Conservation (phyloP, 345 rosid species). For the Populus tremula region DNA sequence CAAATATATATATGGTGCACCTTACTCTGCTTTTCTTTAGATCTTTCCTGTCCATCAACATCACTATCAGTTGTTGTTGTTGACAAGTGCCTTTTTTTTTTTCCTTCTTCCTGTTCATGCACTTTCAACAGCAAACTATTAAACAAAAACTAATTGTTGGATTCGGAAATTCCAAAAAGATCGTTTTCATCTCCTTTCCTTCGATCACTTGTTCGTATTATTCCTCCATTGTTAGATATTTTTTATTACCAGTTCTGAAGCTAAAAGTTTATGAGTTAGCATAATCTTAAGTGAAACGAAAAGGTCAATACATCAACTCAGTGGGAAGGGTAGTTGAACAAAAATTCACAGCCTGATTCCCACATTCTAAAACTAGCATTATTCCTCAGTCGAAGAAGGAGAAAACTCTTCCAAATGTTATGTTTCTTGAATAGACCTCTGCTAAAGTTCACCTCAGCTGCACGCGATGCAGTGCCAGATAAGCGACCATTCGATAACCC, state of each 20-base stretch:
- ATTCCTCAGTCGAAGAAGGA: slow-evolving; percentile 47
- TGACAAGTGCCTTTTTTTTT: slow-evolving; percentile 19
- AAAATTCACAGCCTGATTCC: slow-evolving; percentile 37
- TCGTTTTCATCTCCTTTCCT: slow-evolving; percentile 15
- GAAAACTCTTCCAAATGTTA: slow-evolving; percentile 28
- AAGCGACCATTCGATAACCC: slow-evolving; percentile 86
- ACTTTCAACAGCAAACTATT: slow-evolving; percentile 18
- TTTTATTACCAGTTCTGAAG: slow-evolving; percentile 22
- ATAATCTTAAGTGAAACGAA: slow-evolving; percentile 14
- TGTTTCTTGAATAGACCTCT: background rate
- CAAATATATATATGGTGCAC: background rate
- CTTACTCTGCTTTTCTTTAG: background rate
- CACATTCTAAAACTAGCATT: slow-evolving; percentile 35
- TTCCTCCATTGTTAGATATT: background rate
- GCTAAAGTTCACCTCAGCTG: slow-evolving; percentile 43
- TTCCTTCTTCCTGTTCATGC: slow-evolving; percentile 24
- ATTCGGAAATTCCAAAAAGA: slow-evolving; percentile 28
- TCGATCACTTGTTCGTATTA: background rate
- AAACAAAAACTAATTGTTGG: background rate
- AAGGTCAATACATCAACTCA: slow-evolving; percentile 28
- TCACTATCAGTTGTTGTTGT: slow-evolving; percentile 8
- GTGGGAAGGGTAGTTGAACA: slow-evolving; percentile 21
- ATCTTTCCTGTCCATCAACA: slow-evolving; percentile 3
- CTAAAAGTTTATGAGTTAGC: slow-evolving; percentile 19
- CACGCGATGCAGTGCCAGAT: slow-evolving; percentile 74